Base-by-base conservation (phyloP, 345 rosid genomes). In the Brassica napus region DNA sequence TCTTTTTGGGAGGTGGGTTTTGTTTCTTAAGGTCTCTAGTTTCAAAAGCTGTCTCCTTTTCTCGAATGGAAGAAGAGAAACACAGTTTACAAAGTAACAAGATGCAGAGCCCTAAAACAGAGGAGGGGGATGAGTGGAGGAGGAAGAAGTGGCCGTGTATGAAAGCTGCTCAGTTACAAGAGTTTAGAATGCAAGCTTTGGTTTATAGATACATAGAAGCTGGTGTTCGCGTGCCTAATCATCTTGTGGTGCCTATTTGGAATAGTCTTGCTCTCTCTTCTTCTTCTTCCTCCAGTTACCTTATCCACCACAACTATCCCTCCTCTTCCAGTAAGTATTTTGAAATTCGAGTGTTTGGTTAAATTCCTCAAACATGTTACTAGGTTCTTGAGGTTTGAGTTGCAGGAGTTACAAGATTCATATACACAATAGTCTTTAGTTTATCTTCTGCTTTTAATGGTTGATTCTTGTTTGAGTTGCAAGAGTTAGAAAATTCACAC, bases 141-240 rank as follows among this genome's bases (percentile, higher is more conserved):
- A 59, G 65, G 49, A 75, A 4, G 58, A 65, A 57, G 55, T 59
- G 49, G 74, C 81, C 81, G 12, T 71, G 35, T 69, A 77, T 89
- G 71, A 87, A 86, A 35, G 67, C 64, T 52, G 82, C 83, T 8
- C 92, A 91, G 81, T 73, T 85, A 75, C 44, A 74, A 31, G 91
- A 91, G 84, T 86, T 88, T 82, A 84, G 82, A 52, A 79, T 74
- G 54, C 93, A 88, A 78, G 70, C 76, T 74, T 57, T 85, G 71
- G 85, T 88, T 58, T 88, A 75, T 77, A 81, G 82, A 65, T 79
- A 86, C 78, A 71, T 88, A 68, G 85, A 69, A 52, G 86, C 86
- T 77, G 89, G 89, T 30, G 76, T 85, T 39, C 87, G 84, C 24
- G 88, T 89, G 24, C 90, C 90, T 62, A 66, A 55, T 69, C 85